Conservation (phyloP, 2,329 filamentous ascomycete species). For the Emmonsiellopsis sp. region DNA sequence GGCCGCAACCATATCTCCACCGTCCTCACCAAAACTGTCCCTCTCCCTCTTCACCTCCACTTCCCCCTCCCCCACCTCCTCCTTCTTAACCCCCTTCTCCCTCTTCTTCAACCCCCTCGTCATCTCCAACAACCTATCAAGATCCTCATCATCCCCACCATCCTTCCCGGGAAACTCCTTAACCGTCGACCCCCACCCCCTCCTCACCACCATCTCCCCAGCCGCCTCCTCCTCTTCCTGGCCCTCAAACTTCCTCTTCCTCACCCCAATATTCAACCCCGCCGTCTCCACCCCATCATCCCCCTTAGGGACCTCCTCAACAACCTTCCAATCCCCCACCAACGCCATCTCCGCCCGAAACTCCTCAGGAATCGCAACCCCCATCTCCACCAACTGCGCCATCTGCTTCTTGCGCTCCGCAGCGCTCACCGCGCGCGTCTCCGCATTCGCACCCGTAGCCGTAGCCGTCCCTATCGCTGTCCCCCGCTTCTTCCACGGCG, state of each 20-base stretch:
- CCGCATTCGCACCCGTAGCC: conserved; percentile 16
- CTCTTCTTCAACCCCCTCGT: conserved; percentile 31
- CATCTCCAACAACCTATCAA: conserved; percentile 35
- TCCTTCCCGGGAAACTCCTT: conserved; percentile 28
- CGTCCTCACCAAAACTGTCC: conserved; percentile 4
- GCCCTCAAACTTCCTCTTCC: conserved; percentile 36
- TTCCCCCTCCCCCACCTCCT: conserved; percentile 3
- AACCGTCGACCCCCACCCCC: conserved; percentile 36
- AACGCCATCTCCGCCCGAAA: conserved; percentile 74
- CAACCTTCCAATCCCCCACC: conserved; percentile 76
- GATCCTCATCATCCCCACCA: conserved; percentile 26
- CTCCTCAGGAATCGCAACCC: conserved; percentile 71
- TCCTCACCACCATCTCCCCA: conserved; percentile 24
- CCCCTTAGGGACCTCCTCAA: conserved; percentile 37
- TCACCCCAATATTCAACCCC: conserved; percentile 34
- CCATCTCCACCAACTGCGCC: conserved; percentile 78
- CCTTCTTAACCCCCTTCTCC: conserved; percentile 10
- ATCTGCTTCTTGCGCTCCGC: conserved; percentile 73
- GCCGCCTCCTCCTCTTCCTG: conserved; percentile 33
- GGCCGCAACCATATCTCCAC: not conserved
- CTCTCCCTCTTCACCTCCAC: conserved; percentile 10
- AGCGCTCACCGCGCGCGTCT: conserved; percentile 38
- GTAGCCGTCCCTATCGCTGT: not conserved
- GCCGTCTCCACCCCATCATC: conserved; percentile 31
- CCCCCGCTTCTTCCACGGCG: conserved; percentile 22